These are phyloP conservation scores for Liriodendron chinense DNA, from an alignment of 164 flowering plant genomes.

Conservation along the genomic window DNA sequence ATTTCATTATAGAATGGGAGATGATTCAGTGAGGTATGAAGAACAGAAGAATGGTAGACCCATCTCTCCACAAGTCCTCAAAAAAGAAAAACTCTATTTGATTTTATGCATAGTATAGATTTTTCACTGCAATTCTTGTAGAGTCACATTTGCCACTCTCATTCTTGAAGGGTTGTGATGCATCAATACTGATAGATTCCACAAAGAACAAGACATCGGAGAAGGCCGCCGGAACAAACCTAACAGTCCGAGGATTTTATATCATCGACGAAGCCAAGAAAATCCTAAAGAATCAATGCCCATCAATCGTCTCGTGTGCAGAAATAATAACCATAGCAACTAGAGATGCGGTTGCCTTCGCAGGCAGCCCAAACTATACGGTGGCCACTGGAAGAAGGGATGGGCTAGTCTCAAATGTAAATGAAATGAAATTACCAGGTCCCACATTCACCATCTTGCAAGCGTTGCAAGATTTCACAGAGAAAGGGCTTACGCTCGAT, in stretches of 20 bases:
- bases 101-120: too few species aligned
- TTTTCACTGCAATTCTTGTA: too few species aligned
- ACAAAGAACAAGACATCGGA: constrained; percentile 1
- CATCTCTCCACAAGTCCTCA: too few species aligned
- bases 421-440: constrained; percentile 9
- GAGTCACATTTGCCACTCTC: too few species aligned
- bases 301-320: constrained; percentile 6
- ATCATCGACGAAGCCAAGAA: constrained; percentile 4
- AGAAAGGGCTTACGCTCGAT: constrained; percentile 7
- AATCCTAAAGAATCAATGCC: not conserved
- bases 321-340: constrained; percentile 9
- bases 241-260: constrained; percentile 5
- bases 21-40: too few species aligned
- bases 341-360: constrained; percentile 5
- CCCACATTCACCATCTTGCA: not conserved
- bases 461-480: constrained; percentile 1
- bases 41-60: too few species aligned
- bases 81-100: too few species aligned
- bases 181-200: constrained; percentile 8
- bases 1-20: too few species aligned
- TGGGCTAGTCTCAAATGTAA: constrained; percentile 3
- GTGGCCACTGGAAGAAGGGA: constrained; percentile 18
- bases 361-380: constrained; percentile 2
- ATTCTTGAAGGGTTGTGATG: constrained; percentile 8
- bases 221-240: constrained; percentile 11